Conservation (phyloP, 305 asterid species). For the Fraxinus xanthoxyloides region DNA sequence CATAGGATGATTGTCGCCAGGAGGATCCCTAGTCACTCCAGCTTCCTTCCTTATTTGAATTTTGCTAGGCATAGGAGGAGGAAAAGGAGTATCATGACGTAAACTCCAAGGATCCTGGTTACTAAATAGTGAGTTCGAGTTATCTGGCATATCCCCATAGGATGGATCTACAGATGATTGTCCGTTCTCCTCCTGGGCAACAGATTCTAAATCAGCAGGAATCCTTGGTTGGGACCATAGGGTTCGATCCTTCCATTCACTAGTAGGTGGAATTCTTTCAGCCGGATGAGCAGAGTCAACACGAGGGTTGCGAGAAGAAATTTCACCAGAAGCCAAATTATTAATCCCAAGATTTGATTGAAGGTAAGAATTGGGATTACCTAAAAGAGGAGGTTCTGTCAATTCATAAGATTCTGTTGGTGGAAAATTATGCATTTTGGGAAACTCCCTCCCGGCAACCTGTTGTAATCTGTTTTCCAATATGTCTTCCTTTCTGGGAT, state of each 20-base stretch:
- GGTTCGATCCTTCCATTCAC: constrained; percentile 46
- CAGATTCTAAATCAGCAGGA: constrained; percentile 42
- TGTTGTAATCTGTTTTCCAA: constrained; percentile 31
- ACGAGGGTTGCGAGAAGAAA: constrained; percentile 26
- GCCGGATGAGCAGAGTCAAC: constrained; percentile 32
- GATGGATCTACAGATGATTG: constrained; percentile 35
- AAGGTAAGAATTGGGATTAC: constrained; percentile 30
- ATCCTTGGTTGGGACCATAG: constrained; percentile 37
- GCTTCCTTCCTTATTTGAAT: constrained; percentile 49
- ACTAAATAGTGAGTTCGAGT: constrained; percentile 47
- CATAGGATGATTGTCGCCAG: constrained; percentile 28
- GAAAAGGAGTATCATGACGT: constrained; percentile 53
- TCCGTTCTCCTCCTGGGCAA: constrained; percentile 27
- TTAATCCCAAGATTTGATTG: constrained; percentile 30
- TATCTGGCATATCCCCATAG: constrained; percentile 37
- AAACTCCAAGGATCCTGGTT: constrained; percentile 69
- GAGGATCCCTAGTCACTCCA: constrained; percentile 38
- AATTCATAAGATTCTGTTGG: constrained; percentile 40
- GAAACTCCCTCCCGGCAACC: constrained; percentile 30
- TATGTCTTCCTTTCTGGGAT: constrained; percentile 29
- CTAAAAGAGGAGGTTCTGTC: constrained; percentile 32
- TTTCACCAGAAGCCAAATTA: constrained; percentile 30
- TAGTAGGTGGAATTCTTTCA: constrained; percentile 32
- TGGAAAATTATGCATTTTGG: constrained; percentile 22
- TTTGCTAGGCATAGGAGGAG: constrained; percentile 70